Evolutionary conservation across 1,284 basidiomycete species (phyloP).

Genomic region (Apiotrichum brassicae): DNA sequence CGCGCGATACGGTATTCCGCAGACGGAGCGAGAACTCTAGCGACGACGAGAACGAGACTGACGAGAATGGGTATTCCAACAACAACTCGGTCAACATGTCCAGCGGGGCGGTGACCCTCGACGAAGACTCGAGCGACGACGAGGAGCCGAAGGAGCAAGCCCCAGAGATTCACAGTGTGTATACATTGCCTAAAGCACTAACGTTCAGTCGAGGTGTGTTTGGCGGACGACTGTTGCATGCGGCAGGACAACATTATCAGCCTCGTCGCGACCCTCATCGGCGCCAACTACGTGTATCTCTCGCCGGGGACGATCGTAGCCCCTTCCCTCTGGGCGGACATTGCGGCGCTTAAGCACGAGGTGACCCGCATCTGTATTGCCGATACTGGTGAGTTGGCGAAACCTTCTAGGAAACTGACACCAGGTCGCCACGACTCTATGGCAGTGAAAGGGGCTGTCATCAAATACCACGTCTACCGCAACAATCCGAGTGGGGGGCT

Average conservation of each 20-base stretch:
- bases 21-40: not conserved
- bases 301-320: not conserved
- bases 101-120: too few relatives aligned
- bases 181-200: not conserved
- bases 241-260: not conserved
- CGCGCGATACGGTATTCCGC: not conserved
- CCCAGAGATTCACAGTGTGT: constrained; percentile 22
- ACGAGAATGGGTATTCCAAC: too few relatives aligned
- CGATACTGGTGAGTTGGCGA: constrained; percentile 51
- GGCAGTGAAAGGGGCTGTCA: constrained; percentile 25
- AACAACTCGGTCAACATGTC: too few relatives aligned
- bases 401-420: constrained; percentile 14
- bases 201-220: constrained; percentile 69
- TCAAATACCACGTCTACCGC: constrained; percentile 79
- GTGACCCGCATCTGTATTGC: constrained; percentile 74
- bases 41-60: not conserved
- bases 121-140: constrained; percentile 2
- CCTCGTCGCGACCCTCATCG: constrained; percentile 2
- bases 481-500: not conserved
- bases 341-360: constrained; percentile 63
- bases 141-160: constrained; percentile 4
- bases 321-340: constrained; percentile 39
- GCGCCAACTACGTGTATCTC: constrained; percentile 3
- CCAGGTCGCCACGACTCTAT: not conserved
- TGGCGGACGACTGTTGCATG: not conserved